Base-by-base conservation (phyloP, 305 asterid genomes). In the Fraxinus angustifolia region DNA sequence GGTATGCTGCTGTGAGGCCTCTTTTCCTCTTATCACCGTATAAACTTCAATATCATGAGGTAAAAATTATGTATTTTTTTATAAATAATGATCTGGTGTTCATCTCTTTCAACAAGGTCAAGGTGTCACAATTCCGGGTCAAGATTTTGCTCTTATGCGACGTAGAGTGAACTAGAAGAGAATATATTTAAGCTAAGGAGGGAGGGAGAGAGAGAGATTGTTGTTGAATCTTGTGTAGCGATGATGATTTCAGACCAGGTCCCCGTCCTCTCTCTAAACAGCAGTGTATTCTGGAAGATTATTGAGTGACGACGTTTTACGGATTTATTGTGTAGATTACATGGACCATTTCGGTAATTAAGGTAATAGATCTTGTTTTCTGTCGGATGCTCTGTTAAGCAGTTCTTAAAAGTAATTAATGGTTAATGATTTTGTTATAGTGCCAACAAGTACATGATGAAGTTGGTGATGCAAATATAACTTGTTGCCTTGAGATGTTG, bases 141-240 rank as follows among this genome's bases (percentile, higher is more conserved):
- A 78, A 76, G 78, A 42, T 48, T 81, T 76, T 68, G 35, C n/a
- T 48, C 48, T 76, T 8, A 76, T 19, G 35, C 73, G 73, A 12
- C 36, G 14, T 30, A 26, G 73, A 67, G 36, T 28, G 35, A 7
- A 67, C 38, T 21, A 21, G 73, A 10, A 67, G 19, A 23, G 73
- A 67, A 67, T 10, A 65, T 65, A 65, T 65, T 60, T 60, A 65
- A 23, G 16, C 33, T 40, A 8, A 45, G 53, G 50, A 40, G 26
- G 0, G 5, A 19, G 31, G 0, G n/a, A 33, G 56, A 53, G 82
- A 74, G 75, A 71, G 12, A 76, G 73, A 11, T 67, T 67, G 67
- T 83, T 65, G 45, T 82, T 76, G 80, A 90, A 87, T 87, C 89
- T 87, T 78, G 78, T 40, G 78, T 76, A 12, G 40, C 58, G 36